Base-by-base conservation (phyloP, 1,284 basidiomycete species). In the Pyrrhoderma noxium region DNA sequence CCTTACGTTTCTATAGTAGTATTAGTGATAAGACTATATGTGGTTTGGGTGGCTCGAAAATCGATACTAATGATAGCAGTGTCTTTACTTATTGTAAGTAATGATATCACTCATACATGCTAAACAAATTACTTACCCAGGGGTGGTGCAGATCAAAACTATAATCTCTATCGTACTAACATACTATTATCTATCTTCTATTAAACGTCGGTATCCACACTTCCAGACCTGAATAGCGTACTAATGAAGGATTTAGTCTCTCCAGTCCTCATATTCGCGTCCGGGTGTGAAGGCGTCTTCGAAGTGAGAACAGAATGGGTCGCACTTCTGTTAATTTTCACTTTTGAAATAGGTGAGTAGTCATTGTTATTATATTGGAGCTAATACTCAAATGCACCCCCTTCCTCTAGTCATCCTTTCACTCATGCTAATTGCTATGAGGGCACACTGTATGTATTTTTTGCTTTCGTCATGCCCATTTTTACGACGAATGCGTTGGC, bases 391-490 rank as follows among this genome's bases (percentile, higher is more conserved):
- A 2, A 31, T 49, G 25, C 9, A 14, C 19, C 8, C 18, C 14
- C n/a, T n/a, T 16, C 8, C 18, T 11, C 22, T 19, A 51, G 50
- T 21, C 8, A 51, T 51, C 35, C 36, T 51, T 37, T 37, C 45
- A 9, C 25, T 51, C 34, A 46, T 51, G 36, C 31, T 51, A 23
- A 40, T 51, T 37, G 50, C 50, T 14, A 51, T 39, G 42, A 51
- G 35, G 19, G 34, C 8, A 2, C 44, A 51, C 25, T 14, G 50
- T 51, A 22, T 38, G 50, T 41, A n/a, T 27, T 16, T 22, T 11
- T 8, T 11, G 36, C 43, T 18, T 43, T 3, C 31, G 11, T 39
- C 16, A 3, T 42, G 13, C 14, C 19, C 14, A 9, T 19, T 3
- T 14, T 43, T 21, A n/a, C 37, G 16, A 19, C 35, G 14, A 14